A percentile compares a stretch with the other conserved stretches of the same genome.
phyloP scores from a whole-genome alignment of 495 filamentous ascomycete species.

The Lepraria neglecta region DNA sequence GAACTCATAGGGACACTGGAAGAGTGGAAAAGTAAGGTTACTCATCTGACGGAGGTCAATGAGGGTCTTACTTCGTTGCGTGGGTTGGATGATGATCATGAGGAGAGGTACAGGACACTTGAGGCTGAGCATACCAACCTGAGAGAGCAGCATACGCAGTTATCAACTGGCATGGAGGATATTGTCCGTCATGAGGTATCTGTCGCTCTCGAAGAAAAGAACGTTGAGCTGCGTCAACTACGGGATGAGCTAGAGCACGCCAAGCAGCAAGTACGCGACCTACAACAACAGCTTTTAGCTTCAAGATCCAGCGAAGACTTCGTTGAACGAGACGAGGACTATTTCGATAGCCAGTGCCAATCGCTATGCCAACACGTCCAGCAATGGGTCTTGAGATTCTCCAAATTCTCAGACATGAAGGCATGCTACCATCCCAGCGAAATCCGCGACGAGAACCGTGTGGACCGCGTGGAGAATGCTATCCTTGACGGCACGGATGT shows the following conservation, averaged over 20 bases:
- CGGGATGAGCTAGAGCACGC: slow-evolving; percentile 70
- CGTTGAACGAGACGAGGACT: slow-evolving; percentile 81
- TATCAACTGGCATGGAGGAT: slow-evolving; percentile 58
- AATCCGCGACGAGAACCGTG: slow-evolving; percentile 74
- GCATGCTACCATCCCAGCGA: slow-evolving; percentile 75
- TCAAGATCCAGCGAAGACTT: slow-evolving; percentile 61
- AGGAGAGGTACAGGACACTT: slow-evolving; percentile 53
- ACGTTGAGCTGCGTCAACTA: slow-evolving; percentile 70
- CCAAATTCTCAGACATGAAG: slow-evolving; percentile 85
- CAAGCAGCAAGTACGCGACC: slow-evolving; percentile 66
- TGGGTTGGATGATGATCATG: slow-evolving; percentile 57
- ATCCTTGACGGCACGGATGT: slow-evolving; percentile 90
- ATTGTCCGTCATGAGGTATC: slow-evolving; percentile 56
- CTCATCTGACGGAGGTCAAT: slow-evolving; percentile 66
- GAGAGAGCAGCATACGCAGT: slow-evolving; percentile 50
- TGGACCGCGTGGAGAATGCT: slow-evolving; percentile 86
- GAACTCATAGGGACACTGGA: slow-evolving; percentile 68
- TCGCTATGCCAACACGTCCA: slow-evolving; percentile 89
- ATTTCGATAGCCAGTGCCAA: slow-evolving; percentile 91
- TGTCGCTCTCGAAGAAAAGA: slow-evolving; percentile 59
- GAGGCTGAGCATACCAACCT: slow-evolving; percentile 54
- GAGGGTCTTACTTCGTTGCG: slow-evolving; percentile 64
- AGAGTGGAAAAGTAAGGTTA: slow-evolving; percentile 72
- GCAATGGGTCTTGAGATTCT: slow-evolving; percentile 94
- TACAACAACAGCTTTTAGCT: slow-evolving; percentile 77